Evolutionary conservation across 2,329 filamentous ascomycete species (phyloP).

Genomic region (Ceratocystis variospora): DNA sequence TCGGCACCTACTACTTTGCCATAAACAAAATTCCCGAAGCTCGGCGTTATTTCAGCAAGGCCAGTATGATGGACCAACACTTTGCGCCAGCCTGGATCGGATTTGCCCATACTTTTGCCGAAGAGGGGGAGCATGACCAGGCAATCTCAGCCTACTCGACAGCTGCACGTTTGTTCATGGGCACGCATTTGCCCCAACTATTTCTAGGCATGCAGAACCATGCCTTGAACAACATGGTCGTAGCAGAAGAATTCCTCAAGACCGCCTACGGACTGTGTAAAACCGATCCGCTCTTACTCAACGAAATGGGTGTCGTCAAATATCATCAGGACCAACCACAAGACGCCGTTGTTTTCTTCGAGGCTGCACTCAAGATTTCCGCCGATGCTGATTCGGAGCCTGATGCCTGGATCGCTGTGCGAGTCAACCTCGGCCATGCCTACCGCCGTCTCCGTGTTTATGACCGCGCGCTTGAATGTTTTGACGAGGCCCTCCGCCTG

Average conservation of each 20-base stretch:
- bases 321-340: conserved; percentile 76
- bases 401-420: conserved; percentile 66
- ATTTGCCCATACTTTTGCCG: conserved; percentile 95
- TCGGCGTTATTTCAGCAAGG: conserved; percentile 90
- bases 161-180: conserved; percentile 86
- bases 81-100: conserved; percentile 98
- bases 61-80: conserved; percentile 93
- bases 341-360: conserved; percentile 65
- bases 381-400: conserved; percentile 71
- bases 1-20: conserved; percentile 86
- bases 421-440: conserved; percentile 81
- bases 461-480: conserved; percentile 61
- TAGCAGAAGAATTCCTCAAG: conserved; percentile 88
- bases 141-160: conserved; percentile 96
- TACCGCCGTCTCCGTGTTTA: conserved; percentile 58
- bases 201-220: conserved; percentile 98
- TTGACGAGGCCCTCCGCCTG: conserved; percentile 73
- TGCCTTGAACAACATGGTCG: conserved; percentile 81
- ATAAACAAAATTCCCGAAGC: conserved; percentile 87
- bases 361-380: conserved; percentile 61
- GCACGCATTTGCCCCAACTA: conserved; percentile 86
- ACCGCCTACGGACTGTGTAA: conserved; percentile 73
- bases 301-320: conserved; percentile 91
- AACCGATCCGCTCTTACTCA: conserved; percentile 77
- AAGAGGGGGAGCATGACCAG: conserved; percentile 94